These are phyloP conservation scores for Fusarium miscanthi DNA, from an alignment of 2,329 filamentous ascomycete genomes.

Conservation along the genomic window DNA sequence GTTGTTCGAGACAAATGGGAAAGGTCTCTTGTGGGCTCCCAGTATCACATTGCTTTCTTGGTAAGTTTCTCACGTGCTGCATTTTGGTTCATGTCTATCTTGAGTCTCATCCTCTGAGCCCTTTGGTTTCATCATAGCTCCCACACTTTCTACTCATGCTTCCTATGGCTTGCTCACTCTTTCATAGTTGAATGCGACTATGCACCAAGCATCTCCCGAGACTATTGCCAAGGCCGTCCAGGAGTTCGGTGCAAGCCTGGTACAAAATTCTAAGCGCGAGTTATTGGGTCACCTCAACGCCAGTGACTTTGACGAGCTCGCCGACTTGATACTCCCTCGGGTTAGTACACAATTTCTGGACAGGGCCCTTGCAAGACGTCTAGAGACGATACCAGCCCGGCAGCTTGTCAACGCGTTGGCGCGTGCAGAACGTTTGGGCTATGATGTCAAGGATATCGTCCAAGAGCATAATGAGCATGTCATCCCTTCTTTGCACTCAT, in stretches of 20 bases:
- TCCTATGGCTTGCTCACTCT: slow-evolving; percentile 40
- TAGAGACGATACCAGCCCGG: slow-evolving; percentile 65
- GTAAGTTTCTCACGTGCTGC: slow-evolving; percentile 52
- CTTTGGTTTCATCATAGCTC: background rate
- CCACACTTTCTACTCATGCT: background rate
- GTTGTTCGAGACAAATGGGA: slow-evolving; percentile 63
- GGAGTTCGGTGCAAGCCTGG: slow-evolving; percentile 60
- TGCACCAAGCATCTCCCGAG: slow-evolving; percentile 56
- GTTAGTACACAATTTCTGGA: slow-evolving; percentile 64
- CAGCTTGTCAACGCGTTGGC: slow-evolving; percentile 68
- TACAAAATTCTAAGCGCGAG: slow-evolving; percentile 54
- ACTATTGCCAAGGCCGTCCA: slow-evolving; percentile 55
- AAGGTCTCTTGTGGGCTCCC: slow-evolving; percentile 61
- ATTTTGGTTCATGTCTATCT: background rate
- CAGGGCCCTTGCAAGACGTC: slow-evolving; percentile 61
- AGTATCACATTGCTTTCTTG: slow-evolving; percentile 64
- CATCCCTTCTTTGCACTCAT: slow-evolving; percentile 47
- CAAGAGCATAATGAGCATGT: slow-evolving; percentile 54
- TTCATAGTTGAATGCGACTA: slow-evolving; percentile 60
- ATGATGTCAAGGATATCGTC: slow-evolving; percentile 62
- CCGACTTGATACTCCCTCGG: slow-evolving; percentile 57
- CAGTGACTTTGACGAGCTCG: slow-evolving; percentile 59
- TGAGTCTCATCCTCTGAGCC: background rate
- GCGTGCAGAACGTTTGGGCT: slow-evolving; percentile 67
- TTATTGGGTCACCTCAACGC: slow-evolving; percentile 55